A percentile compares a stretch with the other conserved stretches of the same genome.
These are phyloP conservation scores for Radiomyces spectabilis DNA, from an alignment of 192 early-diverging fungal genomes.

Conservation along the genomic window DNA sequence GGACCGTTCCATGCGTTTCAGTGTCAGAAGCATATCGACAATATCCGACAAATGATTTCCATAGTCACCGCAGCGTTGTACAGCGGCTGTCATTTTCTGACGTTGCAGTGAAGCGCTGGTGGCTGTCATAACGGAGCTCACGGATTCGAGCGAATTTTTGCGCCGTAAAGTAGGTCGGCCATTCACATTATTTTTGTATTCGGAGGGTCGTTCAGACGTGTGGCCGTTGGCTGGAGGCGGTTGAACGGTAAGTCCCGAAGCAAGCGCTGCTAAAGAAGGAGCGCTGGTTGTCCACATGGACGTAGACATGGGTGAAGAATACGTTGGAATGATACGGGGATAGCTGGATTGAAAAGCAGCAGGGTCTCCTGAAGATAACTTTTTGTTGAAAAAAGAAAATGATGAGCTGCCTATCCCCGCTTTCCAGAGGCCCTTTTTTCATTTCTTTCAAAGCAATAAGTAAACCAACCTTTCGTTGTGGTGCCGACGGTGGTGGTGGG, in stretches of 20 bases:
- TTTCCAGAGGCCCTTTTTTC: too few relatives aligned
- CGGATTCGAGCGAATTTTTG: constrained; percentile 19
- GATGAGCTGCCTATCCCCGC: too few relatives aligned
- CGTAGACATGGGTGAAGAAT: too few relatives aligned
- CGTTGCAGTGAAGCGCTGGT: constrained; percentile 13
- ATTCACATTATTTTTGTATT: not conserved
- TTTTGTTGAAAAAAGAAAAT: too few relatives aligned
- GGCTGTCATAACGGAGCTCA: constrained; percentile 25
- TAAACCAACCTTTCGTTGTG: constrained; percentile 15
- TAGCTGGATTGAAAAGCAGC: too few relatives aligned
- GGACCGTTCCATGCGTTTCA: constrained; percentile 25
- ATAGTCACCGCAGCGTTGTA: constrained; percentile 3
- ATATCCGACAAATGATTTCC: constrained; percentile 12
- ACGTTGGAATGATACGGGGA: too few relatives aligned
- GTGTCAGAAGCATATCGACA: constrained; percentile 28
- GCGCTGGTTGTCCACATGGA: constrained; percentile 6
- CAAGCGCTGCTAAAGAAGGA: too few relatives aligned
- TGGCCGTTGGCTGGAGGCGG: too few relatives aligned
- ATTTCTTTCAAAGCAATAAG: too few relatives aligned
- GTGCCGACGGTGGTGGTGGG: not conserved
- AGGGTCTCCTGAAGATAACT: too few relatives aligned
- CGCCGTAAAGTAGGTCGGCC: constrained; percentile 2
- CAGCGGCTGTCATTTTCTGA: constrained; percentile 24
- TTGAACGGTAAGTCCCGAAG: too few relatives aligned
- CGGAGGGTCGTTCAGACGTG: too few relatives aligned